phyloP scores from a whole-genome alignment of 2,329 filamentous ascomycete species.

The Neofusicoccum umdonicola region DNA sequence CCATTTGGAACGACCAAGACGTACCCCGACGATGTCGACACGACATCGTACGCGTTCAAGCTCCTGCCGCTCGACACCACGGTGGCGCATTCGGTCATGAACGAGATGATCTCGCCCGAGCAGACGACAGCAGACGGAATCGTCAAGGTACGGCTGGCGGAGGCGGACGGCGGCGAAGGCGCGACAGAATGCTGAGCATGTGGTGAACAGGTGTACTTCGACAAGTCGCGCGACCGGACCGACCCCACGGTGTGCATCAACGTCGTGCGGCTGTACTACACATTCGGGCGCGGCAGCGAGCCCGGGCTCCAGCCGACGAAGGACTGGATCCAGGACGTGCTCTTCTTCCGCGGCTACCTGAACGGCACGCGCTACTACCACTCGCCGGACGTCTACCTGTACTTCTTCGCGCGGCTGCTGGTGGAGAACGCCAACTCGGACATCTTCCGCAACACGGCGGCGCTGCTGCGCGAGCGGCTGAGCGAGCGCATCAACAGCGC shows the following conservation, averaged over 20 bases:
- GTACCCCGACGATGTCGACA: constrained; percentile 37
- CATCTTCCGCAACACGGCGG: constrained; percentile 24
- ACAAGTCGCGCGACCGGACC: constrained; percentile 25
- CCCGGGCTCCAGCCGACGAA: constrained; percentile 25
- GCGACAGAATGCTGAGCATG: not conserved
- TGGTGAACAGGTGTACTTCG: constrained; percentile 31
- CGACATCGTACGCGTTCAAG: constrained; percentile 32
- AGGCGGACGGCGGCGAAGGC: not conserved
- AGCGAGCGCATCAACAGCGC: constrained; percentile 25
- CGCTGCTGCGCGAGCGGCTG: constrained; percentile 25
- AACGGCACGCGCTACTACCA: constrained; percentile 34
- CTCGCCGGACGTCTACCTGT: constrained; percentile 33
- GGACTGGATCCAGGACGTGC: constrained; percentile 24
- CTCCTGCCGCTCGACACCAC: constrained; percentile 22
- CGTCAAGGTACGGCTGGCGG: not conserved
- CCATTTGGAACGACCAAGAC: constrained; percentile 17
- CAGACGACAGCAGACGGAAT: not conserved
- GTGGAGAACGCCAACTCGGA: constrained; percentile 22
- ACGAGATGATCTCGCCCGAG: constrained; percentile 1
- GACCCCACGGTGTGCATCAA: constrained; percentile 34
- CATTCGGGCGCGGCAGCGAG: constrained; percentile 27
- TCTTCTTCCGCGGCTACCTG: constrained; percentile 28
- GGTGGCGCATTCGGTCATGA: constrained; percentile 3
- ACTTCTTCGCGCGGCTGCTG: constrained; percentile 29
- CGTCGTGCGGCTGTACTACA: constrained; percentile 33